These are phyloP conservation scores for Rubroshorea leprosula DNA, from an alignment of 345 rosid species.

Conservation along the genomic window DNA sequence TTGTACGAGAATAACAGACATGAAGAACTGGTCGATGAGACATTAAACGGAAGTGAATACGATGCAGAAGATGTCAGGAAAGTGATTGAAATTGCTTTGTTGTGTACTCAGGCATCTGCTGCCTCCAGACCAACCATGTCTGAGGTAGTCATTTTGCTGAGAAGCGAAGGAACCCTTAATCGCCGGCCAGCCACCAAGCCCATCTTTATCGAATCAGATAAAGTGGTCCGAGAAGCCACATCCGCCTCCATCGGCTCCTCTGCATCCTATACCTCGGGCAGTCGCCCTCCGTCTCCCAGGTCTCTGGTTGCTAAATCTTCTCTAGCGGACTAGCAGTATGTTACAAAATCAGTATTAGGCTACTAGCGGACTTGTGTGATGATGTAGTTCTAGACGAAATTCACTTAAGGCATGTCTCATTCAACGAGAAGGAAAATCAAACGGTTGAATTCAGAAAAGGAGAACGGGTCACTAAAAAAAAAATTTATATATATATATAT, in stretches of 20 bases:
- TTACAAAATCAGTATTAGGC: too few species aligned
- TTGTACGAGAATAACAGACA: conserved; percentile 23
- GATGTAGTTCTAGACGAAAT: too few species aligned
- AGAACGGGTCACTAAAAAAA: too few species aligned
- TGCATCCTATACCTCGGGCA: conserved; percentile 19
- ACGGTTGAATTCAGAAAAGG: too few species aligned
- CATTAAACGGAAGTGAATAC: conserved; percentile 23
- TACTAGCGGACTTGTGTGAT: too few species aligned
- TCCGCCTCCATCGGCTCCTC: conserved; percentile 20
- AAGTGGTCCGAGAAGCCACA: conserved; percentile 1
- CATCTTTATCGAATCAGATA: conserved; percentile 16
- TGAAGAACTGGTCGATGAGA: conserved; percentile 25
- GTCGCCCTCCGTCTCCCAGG: conserved; percentile 14
- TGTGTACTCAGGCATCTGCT: conserved; percentile 30
- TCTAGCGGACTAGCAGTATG: too few species aligned
- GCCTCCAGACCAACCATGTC: conserved; percentile 35
- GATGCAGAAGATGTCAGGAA: conserved; percentile 24
- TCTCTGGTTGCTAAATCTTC: conserved; percentile 1
- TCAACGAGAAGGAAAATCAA: too few species aligned
- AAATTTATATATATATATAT: too few species aligned
- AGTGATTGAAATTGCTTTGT: too few species aligned
- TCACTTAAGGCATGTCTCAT: too few species aligned
- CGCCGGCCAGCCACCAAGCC: conserved; percentile 17
- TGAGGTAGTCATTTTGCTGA: conserved; percentile 26
- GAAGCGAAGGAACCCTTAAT: conserved; percentile 14